Percentiles rank a stretch among this genome's conserved stretches.
Evolutionary conservation across 2,329 filamentous ascomycete species (phyloP).

Genomic region (Clarireedia hainanense): DNA sequence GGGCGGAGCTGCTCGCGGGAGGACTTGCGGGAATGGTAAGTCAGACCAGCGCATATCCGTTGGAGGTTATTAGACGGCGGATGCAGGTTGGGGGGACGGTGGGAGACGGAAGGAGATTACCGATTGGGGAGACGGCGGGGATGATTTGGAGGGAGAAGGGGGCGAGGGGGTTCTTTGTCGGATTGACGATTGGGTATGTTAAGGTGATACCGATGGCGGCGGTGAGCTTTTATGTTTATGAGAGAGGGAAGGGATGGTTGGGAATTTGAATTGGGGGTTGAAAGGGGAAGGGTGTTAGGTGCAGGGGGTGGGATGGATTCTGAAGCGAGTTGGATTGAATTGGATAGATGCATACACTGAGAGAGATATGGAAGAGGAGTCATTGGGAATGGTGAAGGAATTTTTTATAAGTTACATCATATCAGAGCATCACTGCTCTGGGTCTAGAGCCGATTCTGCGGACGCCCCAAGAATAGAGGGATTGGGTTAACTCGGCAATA

Average conservation of each 20-base stretch:
- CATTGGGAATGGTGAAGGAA: too few relatives aligned
- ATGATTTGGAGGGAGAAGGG: slow-evolving; percentile 73
- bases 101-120: slow-evolving; percentile 74
- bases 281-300: too few relatives aligned
- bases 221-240: slow-evolving; percentile 58
- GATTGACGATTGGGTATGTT: slow-evolving; percentile 87
- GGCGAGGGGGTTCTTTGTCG: slow-evolving; percentile 79
- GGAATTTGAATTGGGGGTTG: slow-evolving; percentile 46
- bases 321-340: too few relatives aligned
- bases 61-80: slow-evolving; percentile 83
- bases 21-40: slow-evolving; percentile 82
- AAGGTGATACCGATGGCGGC: slow-evolving; percentile 90
- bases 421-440: too few relatives aligned
- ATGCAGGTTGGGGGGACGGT: slow-evolving; percentile 97
- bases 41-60: slow-evolving; percentile 86
- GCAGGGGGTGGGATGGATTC: background rate
- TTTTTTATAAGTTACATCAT: too few relatives aligned
- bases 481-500: too few relatives aligned
- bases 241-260: slow-evolving; percentile 53
- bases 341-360: too few relatives aligned
- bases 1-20: slow-evolving; percentile 79
- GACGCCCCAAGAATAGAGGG: too few relatives aligned
- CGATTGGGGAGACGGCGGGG: slow-evolving; percentile 69
- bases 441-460: too few relatives aligned
- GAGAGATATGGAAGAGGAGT: too few relatives aligned